A percentile compares a stretch with the other conserved stretches of the same genome.
Evolutionary conservation across 441 rosid genomes (phyloP).

Genomic region (Caryocar brasiliense): DNA sequence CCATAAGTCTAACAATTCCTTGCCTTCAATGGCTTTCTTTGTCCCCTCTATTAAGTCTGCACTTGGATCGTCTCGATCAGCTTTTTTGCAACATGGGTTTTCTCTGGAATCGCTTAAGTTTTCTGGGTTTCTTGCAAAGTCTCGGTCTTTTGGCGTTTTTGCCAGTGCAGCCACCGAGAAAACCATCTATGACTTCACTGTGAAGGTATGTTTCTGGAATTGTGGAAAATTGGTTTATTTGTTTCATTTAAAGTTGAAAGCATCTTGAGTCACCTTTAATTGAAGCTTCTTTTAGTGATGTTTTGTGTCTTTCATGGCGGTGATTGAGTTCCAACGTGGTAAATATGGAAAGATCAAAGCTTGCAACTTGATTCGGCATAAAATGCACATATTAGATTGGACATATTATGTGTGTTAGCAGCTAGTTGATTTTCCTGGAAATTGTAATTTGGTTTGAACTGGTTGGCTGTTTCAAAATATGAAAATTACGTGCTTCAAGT

Average conservation of each 20-base stretch:
- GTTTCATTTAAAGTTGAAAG: not conserved
- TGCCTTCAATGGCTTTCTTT: slow-evolving; percentile 23
- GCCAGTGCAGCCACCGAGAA: slow-evolving; percentile 82
- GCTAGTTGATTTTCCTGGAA: too few species aligned
- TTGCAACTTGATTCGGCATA: too few species aligned
- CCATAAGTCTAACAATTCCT: slow-evolving; percentile 10
- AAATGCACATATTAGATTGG: too few species aligned
- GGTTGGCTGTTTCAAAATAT: too few species aligned
- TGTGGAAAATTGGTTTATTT: not conserved
- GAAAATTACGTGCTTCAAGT: too few species aligned
- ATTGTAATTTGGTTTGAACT: too few species aligned
- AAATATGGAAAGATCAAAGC: too few species aligned
- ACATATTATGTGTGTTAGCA: too few species aligned
- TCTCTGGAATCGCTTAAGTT: slow-evolving; percentile 22
- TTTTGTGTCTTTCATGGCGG: too few species aligned
- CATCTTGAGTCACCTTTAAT: too few species aligned
- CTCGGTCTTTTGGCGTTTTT: slow-evolving; percentile 31
- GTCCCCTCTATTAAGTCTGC: slow-evolving; percentile 34
- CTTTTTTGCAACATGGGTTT: slow-evolving; percentile 41
- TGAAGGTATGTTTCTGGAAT: slow-evolving; percentile 40
- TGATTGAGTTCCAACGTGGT: too few species aligned
- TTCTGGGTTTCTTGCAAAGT: slow-evolving; percentile 30
- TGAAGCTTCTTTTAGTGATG: too few species aligned
- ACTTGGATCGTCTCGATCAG: slow-evolving; percentile 38
- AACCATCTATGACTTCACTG: slow-evolving; percentile 61